Evolutionary conservation across 179 eudicot species (phyloP), one percentile per base, ranked within the genome.

Genomic region (Vitellaria paradoxa): DNA sequence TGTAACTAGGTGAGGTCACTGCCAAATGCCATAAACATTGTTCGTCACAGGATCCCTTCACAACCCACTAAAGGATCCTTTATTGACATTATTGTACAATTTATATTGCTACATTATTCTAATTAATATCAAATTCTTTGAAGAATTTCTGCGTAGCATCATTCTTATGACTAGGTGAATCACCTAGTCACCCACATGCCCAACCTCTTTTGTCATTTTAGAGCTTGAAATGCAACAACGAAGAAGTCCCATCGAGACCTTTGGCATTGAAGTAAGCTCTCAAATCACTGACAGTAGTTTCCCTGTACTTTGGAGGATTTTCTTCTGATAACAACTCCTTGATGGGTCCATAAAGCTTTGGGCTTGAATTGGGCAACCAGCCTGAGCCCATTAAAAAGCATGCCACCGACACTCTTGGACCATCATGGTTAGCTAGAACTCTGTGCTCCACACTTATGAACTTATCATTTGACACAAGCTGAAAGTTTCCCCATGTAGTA

Each of bases 401-500:
- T 4, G 78, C 74, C 46, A 74, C 53, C 3, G 84, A 81, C 9
- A 81, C 56, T 59, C 81, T 77, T 9, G 84, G 81, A 2, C 81
- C 84, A 18, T 73, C 81, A 10, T 42, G 10, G 7, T 77, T 60
- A 15, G 81, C 69, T 1, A 11, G 46, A 9, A 77, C 84, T 63
- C 78, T 68, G 37, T 30, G 37, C 37, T 30, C 37, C 37, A 30
- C 37, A 30, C 37, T 30, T 30, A 30, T 30, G 37, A 73, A 62
- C 75, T 61, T 68, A 17, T 78, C 84, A 40, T 81, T 81, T 9
- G 84, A 40, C 6, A 77, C 37, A 1, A 81, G 65, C 83, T 81
- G 74, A 6, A 62, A 62, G 6, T 57, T 9, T 49, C 8, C 11
- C 1, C 0, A 49, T 49, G 4, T 49, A 49, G 11, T 49, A 10